Evolutionary conservation across 495 filamentous ascomycete genomes (phyloP), one percentile per base, ranked within the genome.

Genomic region (Thermothielavioides terrestris): DNA sequence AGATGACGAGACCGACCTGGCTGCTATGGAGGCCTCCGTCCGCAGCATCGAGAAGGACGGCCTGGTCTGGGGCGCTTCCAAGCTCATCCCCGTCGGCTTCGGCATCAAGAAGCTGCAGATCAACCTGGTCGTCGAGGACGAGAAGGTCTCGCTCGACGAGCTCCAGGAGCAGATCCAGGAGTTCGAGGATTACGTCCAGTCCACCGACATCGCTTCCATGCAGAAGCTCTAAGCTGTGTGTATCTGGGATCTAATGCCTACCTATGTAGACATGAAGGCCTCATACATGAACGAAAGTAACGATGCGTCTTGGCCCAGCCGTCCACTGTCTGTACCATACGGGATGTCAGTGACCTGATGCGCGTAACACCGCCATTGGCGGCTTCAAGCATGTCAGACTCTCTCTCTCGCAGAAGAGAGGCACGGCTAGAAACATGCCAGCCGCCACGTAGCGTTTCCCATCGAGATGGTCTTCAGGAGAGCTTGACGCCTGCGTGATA

Each of bases 51-150:
- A 88, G 73, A 80, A 83, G 77, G 92, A 98, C 54, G 92, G 92
- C 70, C 84, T 98, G 48, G 84, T 92, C 37, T 98, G 92, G 92
- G 92, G 92, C 81, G 82, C 78, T 56, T 90, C 85, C 65, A 89
- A 91, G 77, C 73, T 95, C 52, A 85, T 94, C 34, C 67, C 89
- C 46, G 84, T 97, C 53, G 79, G 89, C 64, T 98, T 89, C 79
- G 94, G 94, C 74, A 94, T 98, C 77, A 95, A 92, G 84, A 97
- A 97, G 82, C 81, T 98, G 54, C 94, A 97, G 80, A 94, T 98
- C 79, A 97, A 86, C 81, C 68, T 96, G 53, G 89, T 97, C 57
- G 77, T 97, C 55, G 92, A 97, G 77, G 92, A 98, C 65, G 92
- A 97, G 47, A 97, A 97, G 78, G 68, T 98, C 64, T 89, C 87